A percentile compares a stretch with the other conserved stretches of the same genome.
Conservation (phyloP, 352 stramenopile genomes). For the Pythium volutum region DNA sequence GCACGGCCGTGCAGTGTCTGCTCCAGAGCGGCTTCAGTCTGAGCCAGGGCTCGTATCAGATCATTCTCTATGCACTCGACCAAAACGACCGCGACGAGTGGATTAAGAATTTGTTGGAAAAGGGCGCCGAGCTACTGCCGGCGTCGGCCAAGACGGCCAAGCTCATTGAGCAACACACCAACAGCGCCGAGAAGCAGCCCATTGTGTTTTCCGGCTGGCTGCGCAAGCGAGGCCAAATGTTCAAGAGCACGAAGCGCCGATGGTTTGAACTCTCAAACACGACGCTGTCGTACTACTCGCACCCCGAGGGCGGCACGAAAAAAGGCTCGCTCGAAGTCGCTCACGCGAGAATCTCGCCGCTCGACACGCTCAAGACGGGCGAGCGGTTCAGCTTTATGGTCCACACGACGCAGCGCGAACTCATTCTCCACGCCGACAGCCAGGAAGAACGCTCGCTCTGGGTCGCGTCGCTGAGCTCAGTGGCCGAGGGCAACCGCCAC, state of each 20-base stretch:
- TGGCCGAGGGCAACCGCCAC: conserved; percentile 36
- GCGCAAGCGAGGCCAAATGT: conserved; percentile 77
- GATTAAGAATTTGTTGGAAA: conserved; percentile 79
- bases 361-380: conserved; percentile 81
- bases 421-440: conserved; percentile 81
- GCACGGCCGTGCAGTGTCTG: conserved; percentile 61
- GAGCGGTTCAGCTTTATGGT: conserved; percentile 83
- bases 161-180: conserved; percentile 54
- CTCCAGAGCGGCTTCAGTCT: conserved; percentile 78
- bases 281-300: conserved; percentile 73
- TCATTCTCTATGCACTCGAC: conserved; percentile 79
- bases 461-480: conserved; percentile 66
- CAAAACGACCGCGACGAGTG: conserved; percentile 76
- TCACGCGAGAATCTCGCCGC: conserved; percentile 45
- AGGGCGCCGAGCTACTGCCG: conserved; percentile 58
- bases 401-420: conserved; percentile 45
- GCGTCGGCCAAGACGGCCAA: conserved; percentile 51
- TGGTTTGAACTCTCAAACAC: conserved; percentile 80
- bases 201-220: conserved; percentile 81
- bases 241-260: conserved; percentile 83
- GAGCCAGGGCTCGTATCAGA: conserved; percentile 64
- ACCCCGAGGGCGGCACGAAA: conserved; percentile 66
- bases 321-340: conserved; percentile 72
- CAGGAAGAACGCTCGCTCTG: conserved; percentile 82
- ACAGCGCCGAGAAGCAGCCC: conserved; percentile 44